phyloP scores from a whole-genome alignment of 768 basidiomycete species.

The Cystofilobasidium ferigula region DNA sequence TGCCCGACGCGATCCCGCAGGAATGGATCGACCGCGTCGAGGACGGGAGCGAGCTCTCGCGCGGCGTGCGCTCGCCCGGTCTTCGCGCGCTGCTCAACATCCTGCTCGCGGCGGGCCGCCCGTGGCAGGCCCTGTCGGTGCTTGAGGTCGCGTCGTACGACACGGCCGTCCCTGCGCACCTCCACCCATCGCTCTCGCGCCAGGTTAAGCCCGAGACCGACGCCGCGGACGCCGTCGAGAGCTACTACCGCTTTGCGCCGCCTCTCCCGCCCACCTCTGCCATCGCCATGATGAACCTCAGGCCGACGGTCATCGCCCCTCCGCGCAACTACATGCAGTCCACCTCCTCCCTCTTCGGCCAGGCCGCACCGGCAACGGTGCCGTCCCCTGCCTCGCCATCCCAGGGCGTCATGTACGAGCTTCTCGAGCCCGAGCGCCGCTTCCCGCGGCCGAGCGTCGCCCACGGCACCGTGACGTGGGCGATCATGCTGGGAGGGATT shows the following conservation, averaged over 20 bases:
- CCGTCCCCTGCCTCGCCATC: not conserved
- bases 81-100: slow-evolving; percentile 65
- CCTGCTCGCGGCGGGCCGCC: slow-evolving; percentile 5
- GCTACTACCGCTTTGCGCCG: slow-evolving; percentile 10
- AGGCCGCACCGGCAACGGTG: not conserved
- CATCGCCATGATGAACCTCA: slow-evolving; percentile 6
- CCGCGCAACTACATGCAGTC: not conserved
- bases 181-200: slow-evolving; percentile 5
- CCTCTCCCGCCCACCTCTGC: slow-evolving; percentile 4
- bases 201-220: not conserved
- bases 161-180: not conserved
- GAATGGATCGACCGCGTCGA: slow-evolving; percentile 28
- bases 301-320: not conserved
- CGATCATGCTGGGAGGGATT: slow-evolving; percentile 6
- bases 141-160: slow-evolving; percentile 16
- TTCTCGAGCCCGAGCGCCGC: not conserved
- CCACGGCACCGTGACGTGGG: not conserved
- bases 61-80: slow-evolving; percentile 50
- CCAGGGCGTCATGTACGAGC: not conserved
- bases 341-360: not conserved
- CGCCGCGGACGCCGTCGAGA: not conserved
- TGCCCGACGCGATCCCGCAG: slow-evolving; percentile 58
- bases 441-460: not conserved
- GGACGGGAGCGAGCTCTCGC: slow-evolving; percentile 10
- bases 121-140: slow-evolving; percentile 6